Conservation (phyloP, 495 filamentous ascomycete species). For the Neurospora africana region DNA sequence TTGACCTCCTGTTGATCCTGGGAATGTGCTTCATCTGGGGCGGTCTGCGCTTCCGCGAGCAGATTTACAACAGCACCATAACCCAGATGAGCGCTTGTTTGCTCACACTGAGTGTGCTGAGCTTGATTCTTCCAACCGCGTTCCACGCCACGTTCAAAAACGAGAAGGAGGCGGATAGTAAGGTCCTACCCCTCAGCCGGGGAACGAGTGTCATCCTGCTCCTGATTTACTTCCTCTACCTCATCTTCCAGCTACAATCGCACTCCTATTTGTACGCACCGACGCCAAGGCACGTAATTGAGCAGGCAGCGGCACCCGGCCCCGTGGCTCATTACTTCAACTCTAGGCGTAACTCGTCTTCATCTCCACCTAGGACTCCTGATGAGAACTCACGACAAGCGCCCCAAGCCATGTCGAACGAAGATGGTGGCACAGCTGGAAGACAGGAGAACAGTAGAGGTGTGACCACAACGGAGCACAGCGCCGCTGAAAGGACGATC, state of each 20-base stretch:
- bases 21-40: slow-evolving; percentile 84
- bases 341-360: slow-evolving; percentile 27
- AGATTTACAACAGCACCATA: slow-evolving; percentile 87
- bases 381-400: background rate
- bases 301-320: slow-evolving; percentile 76
- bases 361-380: slow-evolving; percentile 48
- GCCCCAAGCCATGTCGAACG: background rate
- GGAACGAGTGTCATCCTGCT: slow-evolving; percentile 79
- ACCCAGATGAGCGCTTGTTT: slow-evolving; percentile 91
- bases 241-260: slow-evolving; percentile 82
- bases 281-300: slow-evolving; percentile 76
- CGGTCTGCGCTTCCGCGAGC: slow-evolving; percentile 75
- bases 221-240: slow-evolving; percentile 69
- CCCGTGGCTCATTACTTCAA: slow-evolving; percentile 67
- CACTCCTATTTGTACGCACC: slow-evolving; percentile 86
- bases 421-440: background rate
- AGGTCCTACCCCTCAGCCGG: slow-evolving; percentile 70
- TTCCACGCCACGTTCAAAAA: slow-evolving; percentile 74
- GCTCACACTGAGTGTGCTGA: slow-evolving; percentile 75
- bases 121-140: slow-evolving; percentile 57
- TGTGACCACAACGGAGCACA: background rate
- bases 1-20: slow-evolving; percentile 76
- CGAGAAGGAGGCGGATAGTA: slow-evolving; percentile 44
- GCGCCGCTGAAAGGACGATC: background rate
- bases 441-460: background rate